Conservation (phyloP, 768 basidiomycete genomes). For the Amyloporia xantha region DNA sequence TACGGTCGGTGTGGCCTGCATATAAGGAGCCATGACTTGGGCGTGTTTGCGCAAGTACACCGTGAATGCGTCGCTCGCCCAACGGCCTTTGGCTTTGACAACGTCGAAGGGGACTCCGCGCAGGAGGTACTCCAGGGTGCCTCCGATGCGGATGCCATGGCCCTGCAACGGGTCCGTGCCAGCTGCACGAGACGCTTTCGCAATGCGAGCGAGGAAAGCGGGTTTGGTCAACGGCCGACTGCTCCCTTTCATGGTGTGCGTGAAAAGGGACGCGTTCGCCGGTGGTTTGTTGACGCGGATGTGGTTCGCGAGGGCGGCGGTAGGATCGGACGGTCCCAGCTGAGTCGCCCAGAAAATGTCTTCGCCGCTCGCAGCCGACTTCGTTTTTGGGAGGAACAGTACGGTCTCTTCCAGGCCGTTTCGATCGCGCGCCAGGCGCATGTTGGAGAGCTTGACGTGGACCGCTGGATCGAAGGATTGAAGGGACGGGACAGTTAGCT, state of each 20-base stretch:
- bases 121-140: constrained; percentile 32
- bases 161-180: constrained; percentile 17
- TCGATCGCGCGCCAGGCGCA: constrained; percentile 17
- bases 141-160: constrained; percentile 26
- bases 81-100: constrained; percentile 29
- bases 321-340: constrained; percentile 20
- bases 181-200: constrained; percentile 4
- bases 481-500: constrained; percentile 31
- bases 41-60: constrained; percentile 24
- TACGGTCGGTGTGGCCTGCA: constrained; percentile 15
- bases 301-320: constrained; percentile 20
- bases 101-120: constrained; percentile 31
- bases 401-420: constrained; percentile 21
- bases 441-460: constrained; percentile 25
- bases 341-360: constrained; percentile 29
- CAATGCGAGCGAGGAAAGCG: constrained; percentile 19
- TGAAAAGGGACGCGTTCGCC: constrained; percentile 22
- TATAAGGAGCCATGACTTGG: constrained; percentile 24
- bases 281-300: constrained; percentile 25
- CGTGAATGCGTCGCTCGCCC: constrained; percentile 30
- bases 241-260: constrained; percentile 26
- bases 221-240: constrained; percentile 22
- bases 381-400: constrained; percentile 23
- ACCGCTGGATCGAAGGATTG: constrained; percentile 22
- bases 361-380: constrained; percentile 19